Base-by-base conservation (phyloP, 371 early-diverging fungal genomes). In the Syncephalastrum sp. region DNA sequence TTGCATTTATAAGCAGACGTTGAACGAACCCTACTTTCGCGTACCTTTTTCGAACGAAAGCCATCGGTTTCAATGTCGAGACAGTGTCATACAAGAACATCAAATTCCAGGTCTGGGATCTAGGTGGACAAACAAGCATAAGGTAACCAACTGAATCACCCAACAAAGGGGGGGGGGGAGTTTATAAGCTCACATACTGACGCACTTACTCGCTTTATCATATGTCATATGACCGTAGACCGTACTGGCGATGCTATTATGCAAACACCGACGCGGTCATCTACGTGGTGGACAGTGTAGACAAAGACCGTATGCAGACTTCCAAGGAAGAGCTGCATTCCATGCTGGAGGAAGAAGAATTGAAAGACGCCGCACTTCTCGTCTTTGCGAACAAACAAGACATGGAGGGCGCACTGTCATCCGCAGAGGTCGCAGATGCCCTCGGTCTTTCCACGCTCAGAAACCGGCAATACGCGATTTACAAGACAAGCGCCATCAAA, bases 71-170 rank as follows among this genome's bases (percentile, higher is more conserved):
- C 84, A 97, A 97, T 77, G 95, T 97, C 59, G 97, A 97, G 79
- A 96, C 95, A 38, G 95, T 98, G 52, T 90, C 92, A 61, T 97
- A 95, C 82, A 96, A 95, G 75, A 96, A 95, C 84, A 92, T 96
- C 75, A 91, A 85, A 67, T 97, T 97, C 75, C 94, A 93, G 67
- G 94, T 97, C 60, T 96, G 96, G 97, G 98, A 98, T 83, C 88
- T 98, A 60, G 98, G 98, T 54, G 98, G 97, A 64, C 96, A 96
- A 79, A 94, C 94, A 68, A 94, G 93, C 78, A 98, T 98, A 67
- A 87, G 98, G 79, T 78, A 61, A 29, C 21, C 12, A 0, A 33
- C 38, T 0, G 21, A 0, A 21, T 33, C 38, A 33, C 8, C 38
- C 8, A 8, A 10, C 13, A 15, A 25, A 12, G 25, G 21, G 41